Percentiles rank a stretch among this genome's conserved stretches.
Evolutionary conservation across 352 stramenopile genomes (phyloP).

Genomic region (Halophytophthora batemanensis): DNA sequence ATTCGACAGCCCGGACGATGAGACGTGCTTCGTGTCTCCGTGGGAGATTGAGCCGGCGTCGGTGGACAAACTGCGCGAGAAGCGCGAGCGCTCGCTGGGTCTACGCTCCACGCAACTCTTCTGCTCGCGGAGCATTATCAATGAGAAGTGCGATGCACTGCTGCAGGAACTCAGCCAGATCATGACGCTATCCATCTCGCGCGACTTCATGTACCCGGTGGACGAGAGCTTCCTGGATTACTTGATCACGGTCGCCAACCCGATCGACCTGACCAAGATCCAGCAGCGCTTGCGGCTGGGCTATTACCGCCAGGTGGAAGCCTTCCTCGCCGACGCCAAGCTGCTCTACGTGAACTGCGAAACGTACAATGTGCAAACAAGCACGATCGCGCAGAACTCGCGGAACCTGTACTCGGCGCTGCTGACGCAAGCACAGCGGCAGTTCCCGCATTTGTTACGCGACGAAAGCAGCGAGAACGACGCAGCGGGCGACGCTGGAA

Average conservation of each 20-base stretch:
- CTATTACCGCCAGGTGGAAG: conserved; percentile 86
- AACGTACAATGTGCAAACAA: conserved; percentile 82
- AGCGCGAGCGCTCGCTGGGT: conserved; percentile 37
- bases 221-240: conserved; percentile 77
- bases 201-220: conserved; percentile 81
- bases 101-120: conserved; percentile 37
- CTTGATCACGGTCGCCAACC: conserved; percentile 76
- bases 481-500: conserved; percentile 15
- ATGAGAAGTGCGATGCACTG: conserved; percentile 41
- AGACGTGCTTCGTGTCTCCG: conserved; percentile 63
- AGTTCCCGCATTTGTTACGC: conserved; percentile 53
- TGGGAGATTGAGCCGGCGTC: conserved; percentile 73
- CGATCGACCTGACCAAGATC: conserved; percentile 84
- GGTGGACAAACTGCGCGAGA: conserved; percentile 29
- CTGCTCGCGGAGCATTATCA: conserved; percentile 48
- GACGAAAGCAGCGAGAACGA: conserved; percentile 20
- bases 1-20: conserved; percentile 70
- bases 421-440: conserved; percentile 52
- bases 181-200: conserved; percentile 66
- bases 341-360: conserved; percentile 78
- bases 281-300: conserved; percentile 49
- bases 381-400: conserved; percentile 78
- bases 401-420: conserved; percentile 62
- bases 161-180: conserved; percentile 57
- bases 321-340: conserved; percentile 73